Base-by-base conservation (phyloP, 768 basidiomycete species). In the Xanthoconium purpureum region DNA sequence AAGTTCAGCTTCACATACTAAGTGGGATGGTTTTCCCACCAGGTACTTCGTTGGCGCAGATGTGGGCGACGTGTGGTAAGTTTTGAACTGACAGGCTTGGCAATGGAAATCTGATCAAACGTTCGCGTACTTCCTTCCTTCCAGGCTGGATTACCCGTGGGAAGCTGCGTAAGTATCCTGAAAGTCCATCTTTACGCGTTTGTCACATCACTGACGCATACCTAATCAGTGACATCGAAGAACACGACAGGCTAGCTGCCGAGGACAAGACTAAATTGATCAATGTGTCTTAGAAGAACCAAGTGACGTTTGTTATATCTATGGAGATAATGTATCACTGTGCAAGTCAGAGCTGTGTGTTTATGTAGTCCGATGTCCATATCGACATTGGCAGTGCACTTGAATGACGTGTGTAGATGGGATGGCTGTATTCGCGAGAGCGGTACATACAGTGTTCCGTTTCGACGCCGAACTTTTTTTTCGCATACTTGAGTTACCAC, bases 61-160 rank as follows among this genome's bases (percentile, higher is more conserved):
- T 56, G 80, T 89, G 17, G 79, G 71, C 15, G 81, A 90, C 69
- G 66, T 88, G 48, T 91, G 89, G 89, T 87, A 67, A 74, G 85
- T 87, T 47, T 30, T 49, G n/a, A 15, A 29, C 50, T 12, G 38
- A 57, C 37, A 29, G 20, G 28, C 17, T 47, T 50, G 29, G 32
- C 29, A 45, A 59, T 29, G 44, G 44, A 47, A 29, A 47, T 52
- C 61, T 70, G 52, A 73, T 56, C 12, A 18, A 30, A 28, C 29
- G 10, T 32, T 24, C 1, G 42, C 44, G 56, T 47, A 0, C 9
- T 55, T 47, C 36, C 53, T 37, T 58, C 37, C 56, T 38, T 56
- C 64, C 66, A 89, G 88, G 89, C 77, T 91, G 59, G 87, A 91
- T 66, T 91, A 91, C 67, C 89, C 89, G 63, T 91, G 90, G 89